phyloP scores from a whole-genome alignment of 176 grass and related monocot species.

The Tillandsia leiboldiana region DNA sequence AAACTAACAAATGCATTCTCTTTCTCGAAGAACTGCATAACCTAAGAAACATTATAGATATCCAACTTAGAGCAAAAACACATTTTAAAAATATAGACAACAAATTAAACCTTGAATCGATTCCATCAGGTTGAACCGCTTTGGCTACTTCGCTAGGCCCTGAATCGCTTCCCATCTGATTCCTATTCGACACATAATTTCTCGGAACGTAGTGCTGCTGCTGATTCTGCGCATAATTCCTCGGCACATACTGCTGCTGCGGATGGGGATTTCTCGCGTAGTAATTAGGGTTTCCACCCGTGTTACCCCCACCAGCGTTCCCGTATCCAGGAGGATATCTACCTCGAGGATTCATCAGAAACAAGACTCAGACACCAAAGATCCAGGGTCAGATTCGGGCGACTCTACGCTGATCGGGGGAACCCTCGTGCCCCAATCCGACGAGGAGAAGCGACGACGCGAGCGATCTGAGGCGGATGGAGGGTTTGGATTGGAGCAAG shows the following conservation, averaged over 20 bases:
- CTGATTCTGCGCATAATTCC: slow-evolving; percentile 22
- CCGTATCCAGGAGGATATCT: slow-evolving; percentile 65
- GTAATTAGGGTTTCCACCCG: slow-evolving; percentile 22
- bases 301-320: slow-evolving; percentile 44
- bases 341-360: slow-evolving; percentile 63
- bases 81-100: neutral
- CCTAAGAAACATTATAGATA: too few relatives aligned
- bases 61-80: too few relatives aligned
- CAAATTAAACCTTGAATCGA: slow-evolving; percentile 49
- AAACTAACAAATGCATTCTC: too few relatives aligned
- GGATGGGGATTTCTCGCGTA: slow-evolving; percentile 26
- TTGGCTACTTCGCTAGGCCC: slow-evolving; percentile 21
- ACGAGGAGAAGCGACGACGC: slow-evolving; percentile 5
- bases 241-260: slow-evolving; percentile 21
- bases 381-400: slow-evolving; percentile 5
- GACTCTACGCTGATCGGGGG: slow-evolving; percentile 6
- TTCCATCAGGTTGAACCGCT: slow-evolving; percentile 24
- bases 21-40: too few relatives aligned
- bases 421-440: slow-evolving; percentile 15
- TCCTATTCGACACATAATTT: slow-evolving; percentile 36
- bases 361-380: slow-evolving; percentile 9
- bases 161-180: slow-evolving; percentile 34
- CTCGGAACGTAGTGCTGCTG: slow-evolving; percentile 40
- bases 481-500: slow-evolving; percentile 5
- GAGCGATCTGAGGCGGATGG: slow-evolving; percentile 25